Evolutionary conservation across 192 early-diverging fungal species (phyloP).

Genomic region (Backusella tuberculispora): DNA sequence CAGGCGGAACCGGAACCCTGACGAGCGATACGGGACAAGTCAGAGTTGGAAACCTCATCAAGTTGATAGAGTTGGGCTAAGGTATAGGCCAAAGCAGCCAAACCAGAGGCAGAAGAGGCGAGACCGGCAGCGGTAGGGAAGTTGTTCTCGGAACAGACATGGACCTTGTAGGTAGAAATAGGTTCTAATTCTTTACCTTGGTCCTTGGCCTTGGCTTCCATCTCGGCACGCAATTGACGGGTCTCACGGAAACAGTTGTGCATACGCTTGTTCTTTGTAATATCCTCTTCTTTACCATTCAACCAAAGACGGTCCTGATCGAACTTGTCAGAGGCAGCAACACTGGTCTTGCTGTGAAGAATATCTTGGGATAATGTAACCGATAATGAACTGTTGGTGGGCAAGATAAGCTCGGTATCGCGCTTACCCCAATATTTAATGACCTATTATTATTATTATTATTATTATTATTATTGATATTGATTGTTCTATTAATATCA

Average conservation of each 20-base stretch:
- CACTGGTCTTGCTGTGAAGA: constrained; percentile 93
- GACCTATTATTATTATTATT: constrained; percentile 39
- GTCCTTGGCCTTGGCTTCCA: constrained; percentile 57
- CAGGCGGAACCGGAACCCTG: constrained; percentile 98
- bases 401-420: constrained; percentile 85
- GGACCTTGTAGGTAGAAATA: constrained; percentile 71
- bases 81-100: constrained; percentile 90
- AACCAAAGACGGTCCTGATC: constrained; percentile 88
- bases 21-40: constrained; percentile 89
- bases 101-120: constrained; percentile 96
- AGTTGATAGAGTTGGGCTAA: constrained; percentile 71
- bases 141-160: constrained; percentile 97
- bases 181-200: constrained; percentile 46
- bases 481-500: too few species aligned
- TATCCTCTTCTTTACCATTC: constrained; percentile 89
- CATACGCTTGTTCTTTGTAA: constrained; percentile 81
- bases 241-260: constrained; percentile 82
- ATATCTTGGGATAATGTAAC: constrained; percentile 96
- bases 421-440: constrained; percentile 99
- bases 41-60: constrained; percentile 68
- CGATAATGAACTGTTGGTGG: constrained; percentile 97
- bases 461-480: not conserved
- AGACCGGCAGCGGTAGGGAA: constrained; percentile 99
- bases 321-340: constrained; percentile 69
- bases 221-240: constrained; percentile 67